Evolutionary conservation across 495 filamentous ascomycete genomes (phyloP).

Genomic region (Parathielavia appendiculata): DNA sequence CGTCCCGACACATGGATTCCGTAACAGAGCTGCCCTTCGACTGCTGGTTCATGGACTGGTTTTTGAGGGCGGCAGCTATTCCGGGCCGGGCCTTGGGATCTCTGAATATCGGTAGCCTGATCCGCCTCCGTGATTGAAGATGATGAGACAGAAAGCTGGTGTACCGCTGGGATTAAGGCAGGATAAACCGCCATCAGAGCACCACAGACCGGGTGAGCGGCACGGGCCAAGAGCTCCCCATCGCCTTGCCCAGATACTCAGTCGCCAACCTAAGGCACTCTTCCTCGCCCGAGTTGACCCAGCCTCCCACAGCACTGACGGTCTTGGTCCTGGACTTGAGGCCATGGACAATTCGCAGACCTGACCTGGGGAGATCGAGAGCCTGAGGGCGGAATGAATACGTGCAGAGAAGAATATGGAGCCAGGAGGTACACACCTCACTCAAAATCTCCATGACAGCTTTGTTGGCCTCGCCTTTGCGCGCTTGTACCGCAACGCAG

Average conservation of each 20-base stretch:
- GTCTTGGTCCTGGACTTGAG: conserved; percentile 59
- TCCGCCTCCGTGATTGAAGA: too few species aligned
- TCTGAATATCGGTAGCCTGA: too few species aligned
- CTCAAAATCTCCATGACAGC: conserved; percentile 61
- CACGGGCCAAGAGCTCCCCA: conserved; percentile 11
- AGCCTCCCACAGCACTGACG: conserved; percentile 25
- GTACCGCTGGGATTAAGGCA: neutral
- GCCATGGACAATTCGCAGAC: conserved; percentile 58
- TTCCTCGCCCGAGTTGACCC: conserved; percentile 26
- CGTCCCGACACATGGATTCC: neutral
- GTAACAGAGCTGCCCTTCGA: neutral
- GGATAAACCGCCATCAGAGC: neutral
- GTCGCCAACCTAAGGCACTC: conserved; percentile 25
- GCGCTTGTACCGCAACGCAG: conserved; percentile 57
- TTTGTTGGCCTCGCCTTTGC: conserved; percentile 62
- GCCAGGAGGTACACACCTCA: conserved; percentile 39
- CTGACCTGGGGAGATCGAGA: conserved; percentile 58
- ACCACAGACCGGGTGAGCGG: neutral
- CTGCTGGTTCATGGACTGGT: neutral
- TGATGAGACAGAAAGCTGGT: too few species aligned
- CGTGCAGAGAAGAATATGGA: neutral
- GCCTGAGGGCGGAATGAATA: conserved; percentile 9
- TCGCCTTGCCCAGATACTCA: conserved; percentile 23
- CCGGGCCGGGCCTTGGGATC: too few species aligned
- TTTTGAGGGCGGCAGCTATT: too few species aligned